Conservation (phyloP, 2,329 filamentous ascomycete genomes). For the Fusarium drepaniforme region DNA sequence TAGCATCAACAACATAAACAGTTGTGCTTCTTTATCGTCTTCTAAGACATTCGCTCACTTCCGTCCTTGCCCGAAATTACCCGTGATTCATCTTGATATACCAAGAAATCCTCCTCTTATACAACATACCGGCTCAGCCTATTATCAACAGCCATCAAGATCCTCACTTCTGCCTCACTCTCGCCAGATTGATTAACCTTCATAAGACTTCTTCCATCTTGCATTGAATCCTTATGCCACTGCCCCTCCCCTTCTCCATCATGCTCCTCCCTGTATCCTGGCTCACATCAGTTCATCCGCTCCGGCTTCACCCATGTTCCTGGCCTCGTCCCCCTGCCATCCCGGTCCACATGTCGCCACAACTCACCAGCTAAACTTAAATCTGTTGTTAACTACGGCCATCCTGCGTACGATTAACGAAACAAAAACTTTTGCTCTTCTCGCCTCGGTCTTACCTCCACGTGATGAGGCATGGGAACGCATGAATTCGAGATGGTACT, state of each 20-base stretch:
- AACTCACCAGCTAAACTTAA: constrained; percentile 13
- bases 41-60: neutral
- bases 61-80: neutral
- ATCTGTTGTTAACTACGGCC: neutral
- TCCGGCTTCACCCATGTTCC: constrained; percentile 23
- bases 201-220: neutral
- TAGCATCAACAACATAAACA: constrained; percentile 8
- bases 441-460: neutral
- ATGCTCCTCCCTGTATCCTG: constrained; percentile 17
- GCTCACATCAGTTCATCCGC: constrained; percentile 37
- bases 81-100: neutral
- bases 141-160: neutral
- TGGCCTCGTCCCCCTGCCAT: constrained; percentile 6
- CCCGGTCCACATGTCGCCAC: constrained; percentile 18
- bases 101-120: neutral
- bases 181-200: constrained; percentile 10
- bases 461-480: neutral
- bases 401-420: constrained; percentile 28
- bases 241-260: constrained; percentile 7
- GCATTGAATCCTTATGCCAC: constrained; percentile 26
- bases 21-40: neutral
- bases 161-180: neutral
- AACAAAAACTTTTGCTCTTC: constrained; percentile 17
- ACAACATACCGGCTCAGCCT: neutral
- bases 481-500: neutral